Evolutionary conservation across 1,284 basidiomycete genomes (phyloP), one percentile per base, ranked within the genome.

Genomic region (Boletellus deceptivus): DNA sequence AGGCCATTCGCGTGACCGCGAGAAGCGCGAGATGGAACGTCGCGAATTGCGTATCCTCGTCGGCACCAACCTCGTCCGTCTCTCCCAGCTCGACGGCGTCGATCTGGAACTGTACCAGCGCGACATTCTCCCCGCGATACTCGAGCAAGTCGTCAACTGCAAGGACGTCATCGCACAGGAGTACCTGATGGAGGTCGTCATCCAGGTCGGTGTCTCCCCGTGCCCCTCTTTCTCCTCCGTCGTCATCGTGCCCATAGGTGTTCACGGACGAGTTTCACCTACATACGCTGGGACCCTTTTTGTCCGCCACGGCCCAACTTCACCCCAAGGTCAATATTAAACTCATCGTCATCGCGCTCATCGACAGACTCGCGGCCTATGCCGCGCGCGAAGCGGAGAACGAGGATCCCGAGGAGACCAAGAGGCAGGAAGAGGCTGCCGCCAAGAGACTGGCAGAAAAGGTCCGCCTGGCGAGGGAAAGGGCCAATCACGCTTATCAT

Each of bases 291-390:
- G 89, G 89, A 0, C 91, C 91, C 0, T 98, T 98, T 82, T 80
- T 98, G 14, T 89, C 90, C 2, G 91, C 94, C 0, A 95, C 93
- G 0, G 93, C 94, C 0, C 92, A 94, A 62, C 79, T 98, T 1
- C 93, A 97, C 66, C 92, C 93, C 24, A 91, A 94, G 64, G 94
- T 98, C 59, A 96, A 95, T 71, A 96, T 98, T 75, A 98, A 98
- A 72, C 82, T 88, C 56, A 97, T 98, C 59, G 94, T 97, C 50
- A 98, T 97, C 52, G 90, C 94, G 0, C 79, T 98, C 33, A 96
- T 98, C 59, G 95, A 98, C 71, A 83, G 94, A n/a, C 75, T 98
- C 7, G 95, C 94, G 0, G 85, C 91, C 1, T 97, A 94, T 62
- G 94, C 94, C 29, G 93, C 93, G 0, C 82, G 93, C 4, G 93